These are phyloP conservation scores for Termitomyces sp. DNA, from an alignment of 768 basidiomycete species.

Conservation along the genomic window DNA sequence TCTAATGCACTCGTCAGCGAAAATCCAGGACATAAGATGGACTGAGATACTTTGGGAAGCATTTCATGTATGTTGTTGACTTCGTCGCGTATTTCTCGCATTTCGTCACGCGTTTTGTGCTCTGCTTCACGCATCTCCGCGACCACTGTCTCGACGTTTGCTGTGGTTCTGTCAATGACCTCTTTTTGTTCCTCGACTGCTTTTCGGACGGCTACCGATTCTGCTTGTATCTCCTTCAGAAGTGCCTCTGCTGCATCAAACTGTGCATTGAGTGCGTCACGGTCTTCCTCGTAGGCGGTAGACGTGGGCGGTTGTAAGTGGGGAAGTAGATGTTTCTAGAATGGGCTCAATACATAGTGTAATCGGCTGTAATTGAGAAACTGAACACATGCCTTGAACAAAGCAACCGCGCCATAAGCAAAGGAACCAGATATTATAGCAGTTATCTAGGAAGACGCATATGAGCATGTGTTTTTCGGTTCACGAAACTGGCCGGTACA, in stretches of 20 bases:
- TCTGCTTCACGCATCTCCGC: conserved; percentile 76
- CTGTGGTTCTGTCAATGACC: conserved; percentile 64
- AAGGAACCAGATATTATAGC: conserved; percentile 85
- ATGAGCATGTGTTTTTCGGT: conserved; percentile 18
- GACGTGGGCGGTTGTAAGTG: conserved; percentile 85
- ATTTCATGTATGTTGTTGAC: conserved; percentile 86
- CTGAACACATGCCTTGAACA: conserved; percentile 59
- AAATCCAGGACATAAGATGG: not conserved
- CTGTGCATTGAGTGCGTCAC: conserved; percentile 77
- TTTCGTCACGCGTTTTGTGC: conserved; percentile 73
- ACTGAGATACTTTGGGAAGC: conserved; percentile 77
- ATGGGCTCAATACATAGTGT: not conserved
- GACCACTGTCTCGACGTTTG: conserved; percentile 68
- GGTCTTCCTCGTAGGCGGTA: conserved; percentile 86
- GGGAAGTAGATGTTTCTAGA: conserved; percentile 84
- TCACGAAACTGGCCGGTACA: conserved; percentile 38
- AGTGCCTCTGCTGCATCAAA: conserved; percentile 86
- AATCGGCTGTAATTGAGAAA: not conserved
- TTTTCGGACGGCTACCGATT: conserved; percentile 64
- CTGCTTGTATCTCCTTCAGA: conserved; percentile 72
- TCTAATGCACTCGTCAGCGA: conserved; percentile 39
- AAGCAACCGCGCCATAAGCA: conserved; percentile 69
- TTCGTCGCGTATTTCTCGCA: conserved; percentile 89
- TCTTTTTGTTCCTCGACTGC: conserved; percentile 75
- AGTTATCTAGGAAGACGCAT: conserved; percentile 61